These are phyloP conservation scores for Naganishia liquefaciens DNA, from an alignment of 1,284 basidiomycete genomes.

Conservation along the genomic window DNA sequence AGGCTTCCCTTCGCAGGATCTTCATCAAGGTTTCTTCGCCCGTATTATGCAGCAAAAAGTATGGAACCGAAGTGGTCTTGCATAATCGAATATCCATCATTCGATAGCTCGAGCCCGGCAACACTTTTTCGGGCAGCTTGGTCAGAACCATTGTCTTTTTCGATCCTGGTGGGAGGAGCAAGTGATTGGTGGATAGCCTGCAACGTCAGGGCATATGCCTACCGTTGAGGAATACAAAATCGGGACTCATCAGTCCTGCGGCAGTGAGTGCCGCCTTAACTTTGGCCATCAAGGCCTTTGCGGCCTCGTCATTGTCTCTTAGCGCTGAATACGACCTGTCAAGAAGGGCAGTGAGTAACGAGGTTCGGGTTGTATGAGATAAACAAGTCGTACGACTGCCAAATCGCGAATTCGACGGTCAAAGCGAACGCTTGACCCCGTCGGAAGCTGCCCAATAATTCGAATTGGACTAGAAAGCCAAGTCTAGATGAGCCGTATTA, in stretches of 20 bases:
- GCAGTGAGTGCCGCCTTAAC: not conserved
- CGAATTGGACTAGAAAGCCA: slow-evolving; percentile 38
- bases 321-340: slow-evolving; percentile 2
- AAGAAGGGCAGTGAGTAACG: no score
- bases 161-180: slow-evolving; percentile 33
- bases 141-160: slow-evolving; percentile 43
- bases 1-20: slow-evolving; percentile 39
- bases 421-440: slow-evolving; percentile 41
- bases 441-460: slow-evolving; percentile 46
- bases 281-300: not conserved
- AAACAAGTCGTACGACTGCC: slow-evolving; percentile 39
- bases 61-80: slow-evolving; percentile 38
- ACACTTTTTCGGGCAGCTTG: slow-evolving; percentile 31
- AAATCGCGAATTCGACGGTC: slow-evolving; percentile 46
- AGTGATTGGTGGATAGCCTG: not conserved
- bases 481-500: not conserved
- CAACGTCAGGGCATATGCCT: not conserved
- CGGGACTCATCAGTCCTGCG: slow-evolving; percentile 11
- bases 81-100: slow-evolving; percentile 46
- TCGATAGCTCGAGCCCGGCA: slow-evolving; percentile 33
- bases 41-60: slow-evolving; percentile 46
- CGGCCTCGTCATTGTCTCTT: slow-evolving; percentile 9
- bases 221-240: slow-evolving; percentile 7
- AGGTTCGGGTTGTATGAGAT: no score
- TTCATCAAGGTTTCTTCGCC: slow-evolving; percentile 46